These are phyloP conservation scores for Trebouxia gelatinosa DNA, from an alignment of 163 green algal genomes.

Conservation along the genomic window DNA sequence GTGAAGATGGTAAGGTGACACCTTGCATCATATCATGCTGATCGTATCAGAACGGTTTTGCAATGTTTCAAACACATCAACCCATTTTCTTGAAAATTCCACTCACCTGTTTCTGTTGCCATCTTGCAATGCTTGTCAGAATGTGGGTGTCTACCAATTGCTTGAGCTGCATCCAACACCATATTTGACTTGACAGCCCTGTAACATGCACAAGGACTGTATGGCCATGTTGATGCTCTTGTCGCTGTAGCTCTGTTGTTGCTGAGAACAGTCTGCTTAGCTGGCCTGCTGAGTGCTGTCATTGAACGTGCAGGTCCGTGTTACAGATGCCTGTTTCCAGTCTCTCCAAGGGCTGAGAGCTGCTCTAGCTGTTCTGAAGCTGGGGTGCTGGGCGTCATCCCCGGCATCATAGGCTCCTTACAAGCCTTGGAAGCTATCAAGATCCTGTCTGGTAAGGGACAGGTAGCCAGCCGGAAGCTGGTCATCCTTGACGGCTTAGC, in stretches of 20 bases:
- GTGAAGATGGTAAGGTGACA: conserved; percentile 14
- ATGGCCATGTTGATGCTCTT: no score
- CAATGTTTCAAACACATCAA: no score
- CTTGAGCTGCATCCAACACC: no score
- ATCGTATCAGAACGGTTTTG: no score
- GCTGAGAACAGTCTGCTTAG: not conserved
- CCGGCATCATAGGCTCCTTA: conserved; percentile 90
- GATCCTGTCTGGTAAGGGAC: conserved; percentile 67
- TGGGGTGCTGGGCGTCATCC: conserved; percentile 90
- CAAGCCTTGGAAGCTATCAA: conserved; percentile 94
- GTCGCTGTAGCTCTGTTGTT: no score
- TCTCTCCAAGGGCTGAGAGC: conserved; percentile 67
- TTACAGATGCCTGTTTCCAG: conserved; percentile 95
- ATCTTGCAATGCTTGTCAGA: no score
- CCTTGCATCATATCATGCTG: not conserved
- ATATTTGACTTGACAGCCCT: no score
- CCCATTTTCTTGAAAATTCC: no score
- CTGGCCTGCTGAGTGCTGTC: not conserved
- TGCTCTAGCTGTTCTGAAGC: conserved; percentile 88
- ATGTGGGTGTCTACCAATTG: no score
- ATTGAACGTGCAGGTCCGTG: conserved; percentile 64
- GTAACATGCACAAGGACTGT: no score
- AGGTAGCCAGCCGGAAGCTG: conserved; percentile 61
- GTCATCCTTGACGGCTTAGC: conserved; percentile 77
- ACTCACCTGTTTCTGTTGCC: no score